A percentile compares a stretch with the other conserved stretches of the same genome.
Evolutionary conservation across 1,139 yeast species (phyloP).

Genomic region (Taiozyma sp.): DNA sequence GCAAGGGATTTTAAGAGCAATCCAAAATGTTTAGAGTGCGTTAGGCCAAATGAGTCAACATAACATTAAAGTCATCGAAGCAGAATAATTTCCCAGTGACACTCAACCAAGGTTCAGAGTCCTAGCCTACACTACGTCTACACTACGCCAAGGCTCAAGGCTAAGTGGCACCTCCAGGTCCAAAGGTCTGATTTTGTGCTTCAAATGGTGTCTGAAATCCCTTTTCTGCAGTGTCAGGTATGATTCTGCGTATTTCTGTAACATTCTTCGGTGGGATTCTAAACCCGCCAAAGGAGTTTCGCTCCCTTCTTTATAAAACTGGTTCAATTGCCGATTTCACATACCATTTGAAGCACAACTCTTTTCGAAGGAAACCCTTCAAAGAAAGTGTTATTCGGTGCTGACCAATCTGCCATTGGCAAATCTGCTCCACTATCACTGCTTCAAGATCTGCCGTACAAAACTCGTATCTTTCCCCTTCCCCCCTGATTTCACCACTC

Average conservation of each 20-base stretch:
- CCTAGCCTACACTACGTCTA: neutral
- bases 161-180: neutral
- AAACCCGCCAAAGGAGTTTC: neutral
- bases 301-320: neutral
- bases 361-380: neutral
- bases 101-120: neutral
- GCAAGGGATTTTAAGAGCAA: neutral
- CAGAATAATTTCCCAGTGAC: no score
- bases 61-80: no score
- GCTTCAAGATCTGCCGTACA: neutral
- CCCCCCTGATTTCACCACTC: neutral
- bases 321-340: neutral
- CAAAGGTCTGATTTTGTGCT: neutral
- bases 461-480: no score
- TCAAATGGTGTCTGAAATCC: neutral
- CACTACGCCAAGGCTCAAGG: neutral
- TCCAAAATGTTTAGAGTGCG: no score
- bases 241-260: neutral
- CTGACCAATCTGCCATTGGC: neutral
- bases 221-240: neutral
- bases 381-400: neutral
- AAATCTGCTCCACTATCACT: neutral
- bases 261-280: neutral
- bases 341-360: neutral
- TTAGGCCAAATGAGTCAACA: no score